These are phyloP conservation scores for Gigaspora rosea DNA, from an alignment of 192 early-diverging fungal genomes.

Conservation along the genomic window DNA sequence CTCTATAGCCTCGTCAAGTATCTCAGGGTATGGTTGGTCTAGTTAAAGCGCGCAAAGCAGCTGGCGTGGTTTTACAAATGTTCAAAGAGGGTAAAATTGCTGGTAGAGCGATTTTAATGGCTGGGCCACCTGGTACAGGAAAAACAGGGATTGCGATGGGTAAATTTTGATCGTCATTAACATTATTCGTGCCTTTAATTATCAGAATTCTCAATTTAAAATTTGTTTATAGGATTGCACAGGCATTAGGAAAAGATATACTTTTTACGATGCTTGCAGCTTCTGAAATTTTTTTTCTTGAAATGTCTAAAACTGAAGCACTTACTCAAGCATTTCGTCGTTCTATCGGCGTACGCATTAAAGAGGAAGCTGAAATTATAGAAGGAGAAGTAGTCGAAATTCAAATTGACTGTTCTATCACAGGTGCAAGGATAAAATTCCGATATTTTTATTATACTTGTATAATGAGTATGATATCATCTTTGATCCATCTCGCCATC, in stretches of 20 bases:
- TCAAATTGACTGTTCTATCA: constrained; percentile 91
- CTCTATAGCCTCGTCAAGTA: constrained; percentile 79
- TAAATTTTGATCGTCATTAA: constrained; percentile 33
- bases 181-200: neutral
- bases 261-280: constrained; percentile 98
- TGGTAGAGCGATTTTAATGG: constrained; percentile 96
- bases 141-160: constrained; percentile 99
- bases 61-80: constrained; percentile 94
- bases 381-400: constrained; percentile 99
- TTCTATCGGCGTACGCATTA: constrained; percentile 97
- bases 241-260: constrained; percentile 90
- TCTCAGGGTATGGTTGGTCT: constrained; percentile 99
- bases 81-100: constrained; percentile 98
- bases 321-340: constrained; percentile 97
- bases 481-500: no score
- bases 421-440: constrained; percentile 63
- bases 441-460: no score
- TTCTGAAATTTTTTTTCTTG: constrained; percentile 97
- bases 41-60: constrained; percentile 90
- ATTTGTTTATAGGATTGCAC: constrained; percentile 72
- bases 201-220: no score
- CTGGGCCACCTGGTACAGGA: constrained; percentile 97
- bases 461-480: no score
- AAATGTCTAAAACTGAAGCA: constrained; percentile 98
- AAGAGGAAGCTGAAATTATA: constrained; percentile 97